A percentile compares a stretch with the other conserved stretches of the same genome.
phyloP scores from a whole-genome alignment of 768 basidiomycete genomes.

The Cytidiella melzeri region DNA sequence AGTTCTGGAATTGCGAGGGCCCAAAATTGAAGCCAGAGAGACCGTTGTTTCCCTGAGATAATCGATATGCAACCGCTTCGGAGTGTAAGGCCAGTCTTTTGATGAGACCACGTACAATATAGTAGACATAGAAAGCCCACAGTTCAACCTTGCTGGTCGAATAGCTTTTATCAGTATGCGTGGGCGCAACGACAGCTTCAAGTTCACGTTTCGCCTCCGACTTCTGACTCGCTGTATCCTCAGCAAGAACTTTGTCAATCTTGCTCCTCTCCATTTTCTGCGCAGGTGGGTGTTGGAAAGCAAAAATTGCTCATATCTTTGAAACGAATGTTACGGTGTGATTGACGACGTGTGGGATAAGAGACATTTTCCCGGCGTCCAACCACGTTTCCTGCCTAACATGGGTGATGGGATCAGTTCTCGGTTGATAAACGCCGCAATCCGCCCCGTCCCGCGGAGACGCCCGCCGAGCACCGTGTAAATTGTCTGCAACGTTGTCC shows the following conservation, averaged over 20 bases:
- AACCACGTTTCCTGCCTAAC: background rate
- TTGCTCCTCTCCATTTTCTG: background rate
- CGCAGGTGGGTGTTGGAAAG: background rate
- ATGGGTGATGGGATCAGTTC: background rate
- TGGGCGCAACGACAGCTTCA: too few relatives aligned
- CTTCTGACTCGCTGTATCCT: too few relatives aligned
- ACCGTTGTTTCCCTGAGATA: conserved; percentile 53
- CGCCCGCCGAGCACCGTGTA: background rate
- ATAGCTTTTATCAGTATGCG: conserved; percentile 1
- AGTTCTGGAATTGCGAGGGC: conserved; percentile 70
- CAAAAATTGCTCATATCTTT: background rate
- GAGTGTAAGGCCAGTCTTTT: background rate
- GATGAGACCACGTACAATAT: conserved; percentile 18
- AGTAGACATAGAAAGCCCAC: conserved; percentile 27
- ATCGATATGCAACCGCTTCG: background rate
- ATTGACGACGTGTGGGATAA: too few relatives aligned
- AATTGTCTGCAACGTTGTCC: conserved; percentile 18
- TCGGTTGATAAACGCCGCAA: background rate
- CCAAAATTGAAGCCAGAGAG: conserved; percentile 67
- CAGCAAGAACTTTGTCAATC: too few relatives aligned
- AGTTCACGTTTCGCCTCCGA: too few relatives aligned
- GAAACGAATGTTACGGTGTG: background rate
- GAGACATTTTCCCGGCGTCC: too few relatives aligned
- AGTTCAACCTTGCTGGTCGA: conserved; percentile 42
- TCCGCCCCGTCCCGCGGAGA: background rate